Conservation (phyloP, 139 green algal genomes). For the Spirogloea muscicola region DNA sequence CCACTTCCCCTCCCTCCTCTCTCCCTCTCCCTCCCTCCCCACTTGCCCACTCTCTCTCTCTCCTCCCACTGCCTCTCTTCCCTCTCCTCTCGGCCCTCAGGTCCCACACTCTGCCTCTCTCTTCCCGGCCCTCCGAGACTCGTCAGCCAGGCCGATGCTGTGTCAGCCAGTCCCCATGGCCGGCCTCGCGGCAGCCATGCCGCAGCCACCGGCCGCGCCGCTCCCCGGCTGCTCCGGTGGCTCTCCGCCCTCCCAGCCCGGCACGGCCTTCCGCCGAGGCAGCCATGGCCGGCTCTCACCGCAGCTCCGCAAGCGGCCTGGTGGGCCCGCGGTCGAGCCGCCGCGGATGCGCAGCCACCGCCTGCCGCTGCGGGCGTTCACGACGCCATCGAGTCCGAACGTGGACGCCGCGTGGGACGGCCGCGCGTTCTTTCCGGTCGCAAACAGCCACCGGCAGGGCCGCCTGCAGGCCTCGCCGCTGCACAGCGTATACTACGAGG, state of each 20-base stretch:
- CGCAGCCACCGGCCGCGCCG: background rate
- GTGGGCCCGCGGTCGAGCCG: too few species aligned
- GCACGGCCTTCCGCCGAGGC: background rate
- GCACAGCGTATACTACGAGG: conserved; percentile 33
- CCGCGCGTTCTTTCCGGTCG: conserved; percentile 4
- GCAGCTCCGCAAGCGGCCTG: too few species aligned
- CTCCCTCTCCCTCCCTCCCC: background rate
- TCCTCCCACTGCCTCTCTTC: background rate
- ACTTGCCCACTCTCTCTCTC: background rate
- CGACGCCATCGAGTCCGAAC: too few species aligned
- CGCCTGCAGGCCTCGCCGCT: conserved; percentile 11
- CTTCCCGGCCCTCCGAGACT: background rate
- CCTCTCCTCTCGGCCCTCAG: too few species aligned
- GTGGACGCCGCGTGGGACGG: too few species aligned
- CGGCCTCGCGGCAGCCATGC: background rate
- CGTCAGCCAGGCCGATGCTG: background rate
- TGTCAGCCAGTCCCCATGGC: background rate
- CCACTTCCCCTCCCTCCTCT: background rate
- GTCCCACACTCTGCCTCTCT: too few species aligned
- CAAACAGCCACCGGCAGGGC: conserved; percentile 4
- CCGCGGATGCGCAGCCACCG: too few species aligned
- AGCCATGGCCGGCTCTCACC: background rate
- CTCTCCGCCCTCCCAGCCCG: background rate
- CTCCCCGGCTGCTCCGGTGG: background rate
- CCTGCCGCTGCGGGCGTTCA: too few species aligned